Evolutionary conservation across 352 stramenopile species (phyloP).

Genomic region (Blastocystis sp.): DNA sequence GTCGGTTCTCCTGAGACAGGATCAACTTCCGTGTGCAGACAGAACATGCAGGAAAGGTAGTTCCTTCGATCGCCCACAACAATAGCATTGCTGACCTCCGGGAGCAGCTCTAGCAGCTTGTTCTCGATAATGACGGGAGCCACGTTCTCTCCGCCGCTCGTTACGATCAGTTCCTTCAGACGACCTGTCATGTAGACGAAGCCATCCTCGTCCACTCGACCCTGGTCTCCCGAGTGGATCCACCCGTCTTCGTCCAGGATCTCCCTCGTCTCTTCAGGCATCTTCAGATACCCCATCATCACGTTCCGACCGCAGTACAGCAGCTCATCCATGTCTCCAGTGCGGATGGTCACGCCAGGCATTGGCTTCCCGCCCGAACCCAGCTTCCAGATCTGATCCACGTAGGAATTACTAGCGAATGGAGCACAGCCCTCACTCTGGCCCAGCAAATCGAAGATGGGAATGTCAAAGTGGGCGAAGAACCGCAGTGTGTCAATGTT

Average conservation of each 20-base stretch:
- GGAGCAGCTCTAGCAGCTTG: conserved; percentile 78
- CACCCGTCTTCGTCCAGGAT: conserved; percentile 83
- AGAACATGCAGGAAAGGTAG: conserved; percentile 80
- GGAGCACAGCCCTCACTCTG: conserved; percentile 63
- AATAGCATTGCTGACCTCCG: conserved; percentile 82
- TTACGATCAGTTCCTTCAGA: conserved; percentile 71
- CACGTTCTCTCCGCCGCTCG: conserved; percentile 86
- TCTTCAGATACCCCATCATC: conserved; percentile 70
- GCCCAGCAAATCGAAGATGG: conserved; percentile 68
- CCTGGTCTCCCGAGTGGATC: conserved; percentile 85
- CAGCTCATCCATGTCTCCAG: conserved; percentile 64
- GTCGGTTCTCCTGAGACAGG: conserved; percentile 60
- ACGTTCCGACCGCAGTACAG: conserved; percentile 69
- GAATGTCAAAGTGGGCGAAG: conserved; percentile 67
- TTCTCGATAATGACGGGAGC: conserved; percentile 83
- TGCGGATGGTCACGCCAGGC: conserved; percentile 13
- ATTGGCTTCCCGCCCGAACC: conserved; percentile 24
- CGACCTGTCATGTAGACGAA: conserved; percentile 66
- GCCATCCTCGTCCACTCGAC: conserved; percentile 74
- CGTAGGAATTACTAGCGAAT: conserved; percentile 51
- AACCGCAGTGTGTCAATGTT: conserved; percentile 66
- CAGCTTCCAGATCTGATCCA: conserved; percentile 51
- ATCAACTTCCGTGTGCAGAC: conserved; percentile 72
- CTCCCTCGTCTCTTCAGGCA: conserved; percentile 70
- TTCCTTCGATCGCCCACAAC: conserved; percentile 84